These are phyloP conservation scores for Mollisia scopiformis DNA, from an alignment of 2,329 filamentous ascomycete species.

Conservation along the genomic window DNA sequence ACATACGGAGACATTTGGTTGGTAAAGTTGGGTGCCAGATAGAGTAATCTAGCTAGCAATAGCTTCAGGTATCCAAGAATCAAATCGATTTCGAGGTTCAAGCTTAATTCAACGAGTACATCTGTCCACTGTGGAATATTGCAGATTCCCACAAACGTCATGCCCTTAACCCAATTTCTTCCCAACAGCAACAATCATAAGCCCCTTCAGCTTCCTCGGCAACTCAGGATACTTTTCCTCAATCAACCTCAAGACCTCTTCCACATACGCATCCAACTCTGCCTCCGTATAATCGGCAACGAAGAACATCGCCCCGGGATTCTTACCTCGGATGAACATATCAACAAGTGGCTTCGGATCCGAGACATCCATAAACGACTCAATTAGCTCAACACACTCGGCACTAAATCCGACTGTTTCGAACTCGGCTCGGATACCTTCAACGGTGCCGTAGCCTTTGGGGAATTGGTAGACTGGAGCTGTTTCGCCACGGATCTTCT, in stretches of 20 bases:
- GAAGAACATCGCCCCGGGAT: slow-evolving; percentile 4
- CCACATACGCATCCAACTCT: background rate
- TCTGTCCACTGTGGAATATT: no score
- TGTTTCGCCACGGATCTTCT: background rate
- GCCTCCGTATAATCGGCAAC: background rate
- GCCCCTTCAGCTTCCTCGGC: slow-evolving; percentile 1
- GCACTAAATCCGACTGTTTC: background rate
- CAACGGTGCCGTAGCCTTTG: background rate
- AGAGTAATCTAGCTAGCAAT: no score
- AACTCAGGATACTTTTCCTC: background rate
- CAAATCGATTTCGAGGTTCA: no score
- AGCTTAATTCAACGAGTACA: no score
- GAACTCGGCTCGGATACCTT: slow-evolving; percentile 4
- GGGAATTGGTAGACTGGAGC: background rate
- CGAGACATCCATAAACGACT: slow-evolving; percentile 1
- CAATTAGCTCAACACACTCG: background rate
- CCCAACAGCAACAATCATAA: slow-evolving; percentile 5
- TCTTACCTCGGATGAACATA: slow-evolving; percentile 6
- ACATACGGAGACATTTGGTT: no score
- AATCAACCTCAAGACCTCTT: slow-evolving; percentile 5
- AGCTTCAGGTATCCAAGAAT: no score
- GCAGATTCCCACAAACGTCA: no score
- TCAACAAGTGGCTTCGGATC: slow-evolving; percentile 4
- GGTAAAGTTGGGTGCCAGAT: no score
- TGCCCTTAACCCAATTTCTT: background rate